These are phyloP conservation scores for Plenodomus biglobosus DNA, from an alignment of 2,329 filamentous ascomycete species.

Conservation along the genomic window DNA sequence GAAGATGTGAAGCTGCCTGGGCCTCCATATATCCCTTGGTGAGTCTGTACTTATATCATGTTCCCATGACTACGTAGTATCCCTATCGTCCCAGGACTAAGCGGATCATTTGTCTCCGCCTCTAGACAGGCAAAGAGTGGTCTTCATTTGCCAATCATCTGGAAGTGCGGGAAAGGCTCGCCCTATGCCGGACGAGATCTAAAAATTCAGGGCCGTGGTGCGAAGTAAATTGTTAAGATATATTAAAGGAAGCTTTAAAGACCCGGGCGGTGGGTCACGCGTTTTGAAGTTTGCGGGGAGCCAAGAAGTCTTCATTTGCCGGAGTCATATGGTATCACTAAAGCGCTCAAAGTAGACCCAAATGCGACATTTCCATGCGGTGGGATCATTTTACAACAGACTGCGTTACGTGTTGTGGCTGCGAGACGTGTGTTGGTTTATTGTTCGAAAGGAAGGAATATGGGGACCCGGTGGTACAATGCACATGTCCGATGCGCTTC, in stretches of 20 bases:
- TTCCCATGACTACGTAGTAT: background rate
- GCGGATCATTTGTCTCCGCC: conserved; percentile 22
- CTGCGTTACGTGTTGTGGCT: background rate
- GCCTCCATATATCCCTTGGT: background rate
- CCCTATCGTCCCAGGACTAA: conserved; percentile 4
- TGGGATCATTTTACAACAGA: background rate
- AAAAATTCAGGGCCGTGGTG: conserved; percentile 11
- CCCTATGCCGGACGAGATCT: conserved; percentile 12
- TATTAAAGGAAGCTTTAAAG: conserved; percentile 22
- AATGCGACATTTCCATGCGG: background rate
- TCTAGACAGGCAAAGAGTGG: conserved; percentile 9
- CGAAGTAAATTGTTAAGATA: conserved; percentile 24
- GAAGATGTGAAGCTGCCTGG: conserved; percentile 10
- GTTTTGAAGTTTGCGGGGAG: conserved; percentile 14
- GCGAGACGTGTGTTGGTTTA: background rate
- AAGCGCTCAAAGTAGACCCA: too few species aligned
- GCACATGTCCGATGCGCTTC: background rate
- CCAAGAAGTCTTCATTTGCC: conserved; percentile 19
- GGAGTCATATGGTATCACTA: too few species aligned
- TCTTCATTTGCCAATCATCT: conserved; percentile 18
- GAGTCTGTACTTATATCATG: conserved; percentile 19
- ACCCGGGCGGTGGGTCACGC: conserved; percentile 11
- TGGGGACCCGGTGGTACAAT: background rate
- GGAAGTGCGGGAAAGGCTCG: conserved; percentile 1
- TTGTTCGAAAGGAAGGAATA: background rate